A percentile compares a stretch with the other conserved stretches of the same genome.
Conservation (phyloP, 2,329 filamentous ascomycete species). For the Claviceps pusilla region DNA sequence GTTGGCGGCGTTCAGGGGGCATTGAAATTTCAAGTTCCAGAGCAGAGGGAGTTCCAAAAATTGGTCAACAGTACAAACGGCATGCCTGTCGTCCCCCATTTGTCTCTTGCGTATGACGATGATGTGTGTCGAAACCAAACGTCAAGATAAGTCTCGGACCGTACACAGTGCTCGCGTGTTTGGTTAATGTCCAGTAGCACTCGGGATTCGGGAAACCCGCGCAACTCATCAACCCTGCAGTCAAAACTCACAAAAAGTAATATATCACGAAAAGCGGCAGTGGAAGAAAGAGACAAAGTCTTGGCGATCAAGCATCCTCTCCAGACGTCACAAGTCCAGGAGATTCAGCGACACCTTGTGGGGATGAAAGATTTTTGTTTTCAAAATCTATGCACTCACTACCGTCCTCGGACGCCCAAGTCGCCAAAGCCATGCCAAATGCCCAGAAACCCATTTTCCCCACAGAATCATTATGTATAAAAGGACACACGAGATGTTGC, state of each 20-base stretch:
- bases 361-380: slow-evolving; percentile 40
- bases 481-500: not conserved
- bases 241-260: not conserved
- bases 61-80: not conserved
- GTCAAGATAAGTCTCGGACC: not conserved
- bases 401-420: slow-evolving; percentile 43
- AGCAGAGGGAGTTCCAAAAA: not conserved
- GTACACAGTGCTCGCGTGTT: not conserved
- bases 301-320: slow-evolving; percentile 91
- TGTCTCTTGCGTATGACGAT: not conserved
- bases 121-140: not conserved
- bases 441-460: slow-evolving; percentile 25
- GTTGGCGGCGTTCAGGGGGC: not conserved
- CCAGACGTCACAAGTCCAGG: slow-evolving; percentile 25
- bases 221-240: not conserved
- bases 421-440: slow-evolving; percentile 29
- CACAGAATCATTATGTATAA: slow-evolving; percentile 12
- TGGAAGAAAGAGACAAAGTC: slow-evolving; percentile 2
- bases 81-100: not conserved
- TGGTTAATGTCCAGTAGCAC: not conserved
- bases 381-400: slow-evolving; percentile 45
- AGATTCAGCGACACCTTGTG: slow-evolving; percentile 86
- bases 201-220: not conserved
- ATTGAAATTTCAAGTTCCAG: not conserved
- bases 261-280: not conserved